These are phyloP conservation scores for Boletus coccyginus DNA, from an alignment of 768 basidiomycete genomes.

Conservation along the genomic window DNA sequence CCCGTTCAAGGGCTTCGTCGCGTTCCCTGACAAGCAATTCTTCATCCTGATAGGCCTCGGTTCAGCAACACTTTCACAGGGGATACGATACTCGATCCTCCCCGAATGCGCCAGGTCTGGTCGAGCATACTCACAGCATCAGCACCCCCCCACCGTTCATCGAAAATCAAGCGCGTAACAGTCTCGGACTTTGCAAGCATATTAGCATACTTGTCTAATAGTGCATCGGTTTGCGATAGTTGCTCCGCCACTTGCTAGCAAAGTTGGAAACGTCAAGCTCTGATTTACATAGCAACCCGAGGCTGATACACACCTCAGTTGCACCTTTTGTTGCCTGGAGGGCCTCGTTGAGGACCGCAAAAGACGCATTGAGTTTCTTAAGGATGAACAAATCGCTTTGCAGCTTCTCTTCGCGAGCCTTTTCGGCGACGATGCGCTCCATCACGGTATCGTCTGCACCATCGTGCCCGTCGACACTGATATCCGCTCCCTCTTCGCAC, in stretches of 20 bases:
- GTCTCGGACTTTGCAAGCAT: conserved; percentile 71
- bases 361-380: conserved; percentile 68
- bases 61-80: background rate
- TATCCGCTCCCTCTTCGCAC: conserved; percentile 10
- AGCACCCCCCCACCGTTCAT: conserved; percentile 74
- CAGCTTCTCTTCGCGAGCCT: conserved; percentile 65
- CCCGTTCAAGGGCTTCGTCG: conserved; percentile 27
- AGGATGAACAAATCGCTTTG: conserved; percentile 72
- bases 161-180: conserved; percentile 65
- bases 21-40: conserved; percentile 46
- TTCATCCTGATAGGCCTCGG: conserved; percentile 50
- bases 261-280: background rate
- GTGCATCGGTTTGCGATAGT: conserved; percentile 65
- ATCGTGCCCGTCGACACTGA: conserved; percentile 11
- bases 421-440: conserved; percentile 26
- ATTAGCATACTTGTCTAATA: conserved; percentile 72
- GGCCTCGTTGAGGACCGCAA: conserved; percentile 67
- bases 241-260: conserved; percentile 62
- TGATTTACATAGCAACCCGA: background rate
- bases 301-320: conserved; percentile 55
- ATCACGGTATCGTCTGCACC: conserved; percentile 26
- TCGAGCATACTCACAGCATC: conserved; percentile 51
- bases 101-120: background rate
- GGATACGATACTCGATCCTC: background rate
- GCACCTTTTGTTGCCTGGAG: conserved; percentile 59